phyloP scores from a whole-genome alignment of 805 yeast genomes.

The Wickerhamiella brachini region DNA sequence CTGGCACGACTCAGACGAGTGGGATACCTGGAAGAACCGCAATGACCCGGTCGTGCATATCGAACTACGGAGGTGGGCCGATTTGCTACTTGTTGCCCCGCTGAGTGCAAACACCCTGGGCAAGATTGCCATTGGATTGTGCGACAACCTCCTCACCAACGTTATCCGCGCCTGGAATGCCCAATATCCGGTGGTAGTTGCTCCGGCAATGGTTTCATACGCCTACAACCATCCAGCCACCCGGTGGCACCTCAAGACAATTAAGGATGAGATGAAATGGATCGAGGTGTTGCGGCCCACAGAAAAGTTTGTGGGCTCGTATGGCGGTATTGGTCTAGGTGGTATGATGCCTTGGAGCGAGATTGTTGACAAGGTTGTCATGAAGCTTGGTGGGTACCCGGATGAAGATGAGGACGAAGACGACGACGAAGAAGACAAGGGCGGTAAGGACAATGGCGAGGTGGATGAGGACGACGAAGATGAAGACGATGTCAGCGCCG shows the following conservation, averaged over 20 bases:
- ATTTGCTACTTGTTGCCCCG: constrained; percentile 85
- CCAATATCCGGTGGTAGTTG: constrained; percentile 71
- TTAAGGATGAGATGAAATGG: constrained; percentile 89
- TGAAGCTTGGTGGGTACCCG: constrained; percentile 52
- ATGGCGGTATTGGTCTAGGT: constrained; percentile 98
- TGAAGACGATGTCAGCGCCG: constrained; percentile 20
- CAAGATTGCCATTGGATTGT: constrained; percentile 77
- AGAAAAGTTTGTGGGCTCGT: constrained; percentile 81
- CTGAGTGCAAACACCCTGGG: constrained; percentile 85
- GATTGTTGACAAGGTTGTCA: constrained; percentile 71
- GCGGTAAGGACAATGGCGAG: constrained; percentile 19
- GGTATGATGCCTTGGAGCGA: constrained; percentile 98
- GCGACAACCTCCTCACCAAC: constrained; percentile 82
- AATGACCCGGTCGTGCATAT: constrained; percentile 90
- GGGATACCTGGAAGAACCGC: constrained; percentile 74
- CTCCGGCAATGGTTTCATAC: constrained; percentile 92
- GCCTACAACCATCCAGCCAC: constrained; percentile 85
- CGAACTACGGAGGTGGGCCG: constrained; percentile 94
- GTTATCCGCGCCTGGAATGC: constrained; percentile 95
- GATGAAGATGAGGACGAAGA: constrained; percentile 39
- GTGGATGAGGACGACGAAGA: constrained; percentile 34
- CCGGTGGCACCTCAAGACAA: constrained; percentile 59
- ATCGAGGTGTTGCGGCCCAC: constrained; percentile 87
- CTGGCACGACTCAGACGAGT: constrained; percentile 92
- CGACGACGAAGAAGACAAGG: constrained; percentile 28